Percentiles rank a stretch among this genome's conserved stretches.
phyloP scores from a whole-genome alignment of 2,329 filamentous ascomycete genomes.

The Trichoderma pleuroti region DNA sequence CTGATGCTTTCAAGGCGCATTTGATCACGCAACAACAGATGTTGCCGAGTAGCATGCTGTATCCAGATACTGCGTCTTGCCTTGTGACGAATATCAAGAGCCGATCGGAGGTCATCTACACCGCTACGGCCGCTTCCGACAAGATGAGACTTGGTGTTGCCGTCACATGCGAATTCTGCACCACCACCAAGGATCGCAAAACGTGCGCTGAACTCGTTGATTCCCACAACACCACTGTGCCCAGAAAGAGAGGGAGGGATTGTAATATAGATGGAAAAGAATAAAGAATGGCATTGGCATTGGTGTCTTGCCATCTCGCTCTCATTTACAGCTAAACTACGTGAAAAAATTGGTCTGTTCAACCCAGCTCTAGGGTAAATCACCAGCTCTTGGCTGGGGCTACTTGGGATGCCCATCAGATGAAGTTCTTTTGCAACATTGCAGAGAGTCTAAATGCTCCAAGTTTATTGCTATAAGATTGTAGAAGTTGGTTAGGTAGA shows the following conservation, averaged over 20 bases:
- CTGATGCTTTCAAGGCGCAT: not conserved
- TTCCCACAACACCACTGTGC: not conserved
- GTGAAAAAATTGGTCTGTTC: not conserved
- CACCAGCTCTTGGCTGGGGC: not conserved
- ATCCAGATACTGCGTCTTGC: not conserved
- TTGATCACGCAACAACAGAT: not conserved
- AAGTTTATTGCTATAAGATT: not conserved
- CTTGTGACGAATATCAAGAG: not conserved
- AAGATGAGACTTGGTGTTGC: not conserved
- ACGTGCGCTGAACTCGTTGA: not conserved
- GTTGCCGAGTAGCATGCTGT: not conserved
- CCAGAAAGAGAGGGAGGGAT: not conserved
- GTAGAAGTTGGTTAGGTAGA: rapidly evolving
- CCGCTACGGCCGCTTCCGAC: not conserved
- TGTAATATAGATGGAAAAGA: not conserved
- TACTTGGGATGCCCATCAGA: not conserved
- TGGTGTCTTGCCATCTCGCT: not conserved
- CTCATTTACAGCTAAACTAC: not conserved
- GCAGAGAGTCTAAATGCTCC: not conserved
- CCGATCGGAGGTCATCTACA: not conserved
- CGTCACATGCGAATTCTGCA: not conserved
- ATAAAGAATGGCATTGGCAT: not conserved
- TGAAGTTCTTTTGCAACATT: not conserved
- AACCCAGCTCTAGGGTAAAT: not conserved
- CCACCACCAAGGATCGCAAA: not conserved